A percentile compares a stretch with the other conserved stretches of the same genome.
These are phyloP conservation scores for Penstemon davidsonii DNA, from an alignment of 257 asterid species.

Conservation along the genomic window DNA sequence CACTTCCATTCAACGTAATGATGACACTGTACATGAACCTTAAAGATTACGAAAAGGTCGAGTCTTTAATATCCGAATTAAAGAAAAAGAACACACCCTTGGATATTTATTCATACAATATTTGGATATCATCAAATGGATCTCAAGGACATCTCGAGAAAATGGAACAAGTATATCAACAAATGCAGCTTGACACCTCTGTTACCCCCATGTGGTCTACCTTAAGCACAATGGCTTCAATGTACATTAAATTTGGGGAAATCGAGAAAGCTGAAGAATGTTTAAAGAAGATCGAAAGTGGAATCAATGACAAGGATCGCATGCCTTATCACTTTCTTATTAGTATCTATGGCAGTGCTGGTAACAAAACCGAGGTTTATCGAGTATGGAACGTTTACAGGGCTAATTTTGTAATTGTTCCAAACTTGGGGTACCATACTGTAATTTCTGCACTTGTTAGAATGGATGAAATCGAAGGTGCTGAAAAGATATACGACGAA, in stretches of 20 bases:
- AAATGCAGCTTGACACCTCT: constrained; percentile 59
- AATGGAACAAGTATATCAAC: constrained; percentile 68
- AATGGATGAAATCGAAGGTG: constrained; percentile 64
- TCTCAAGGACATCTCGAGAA: constrained; percentile 55
- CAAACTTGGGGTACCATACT: constrained; percentile 74
- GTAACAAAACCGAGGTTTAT: constrained; percentile 70
- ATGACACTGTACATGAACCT: constrained; percentile 83
- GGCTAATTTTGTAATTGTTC: constrained; percentile 48
- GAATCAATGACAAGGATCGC: constrained; percentile 68
- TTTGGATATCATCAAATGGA: constrained; percentile 75
- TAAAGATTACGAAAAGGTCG: constrained; percentile 57
- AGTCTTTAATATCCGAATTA: constrained; percentile 61
- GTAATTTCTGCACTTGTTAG: constrained; percentile 68
- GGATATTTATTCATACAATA: constrained; percentile 75
- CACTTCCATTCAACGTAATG: constrained; percentile 83
- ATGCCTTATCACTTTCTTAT: constrained; percentile 76
- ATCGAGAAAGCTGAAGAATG: constrained; percentile 60
- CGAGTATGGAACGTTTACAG: constrained; percentile 80
- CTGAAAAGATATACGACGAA: constrained; percentile 71
- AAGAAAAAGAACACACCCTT: constrained; percentile 51
- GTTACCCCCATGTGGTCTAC: constrained; percentile 84
- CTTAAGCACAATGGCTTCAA: constrained; percentile 81
- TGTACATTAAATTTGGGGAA: constrained; percentile 56
- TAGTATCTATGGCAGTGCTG: constrained; percentile 66
- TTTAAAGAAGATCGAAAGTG: constrained; percentile 62